Evolutionary conservation across 2,329 filamentous ascomycete genomes (phyloP).

Genomic region (Fusarium denticulatum): DNA sequence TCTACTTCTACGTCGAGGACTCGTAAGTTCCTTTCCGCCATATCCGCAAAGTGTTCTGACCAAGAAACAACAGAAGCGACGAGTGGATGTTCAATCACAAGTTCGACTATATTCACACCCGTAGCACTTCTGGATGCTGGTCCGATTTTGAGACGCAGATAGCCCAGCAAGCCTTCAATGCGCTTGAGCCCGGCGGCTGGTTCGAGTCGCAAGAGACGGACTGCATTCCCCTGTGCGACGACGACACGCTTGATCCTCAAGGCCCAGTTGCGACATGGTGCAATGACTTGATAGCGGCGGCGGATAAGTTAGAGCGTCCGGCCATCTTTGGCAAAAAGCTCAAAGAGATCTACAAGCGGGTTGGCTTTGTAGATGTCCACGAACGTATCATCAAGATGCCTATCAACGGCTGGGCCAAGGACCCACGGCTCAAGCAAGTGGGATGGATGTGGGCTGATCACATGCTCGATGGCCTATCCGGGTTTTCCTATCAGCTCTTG

Average conservation of each 20-base stretch:
- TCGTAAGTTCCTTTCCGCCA: conserved; percentile 42
- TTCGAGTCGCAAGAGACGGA: conserved; percentile 62
- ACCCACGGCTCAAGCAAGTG: conserved; percentile 51
- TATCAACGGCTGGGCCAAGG: conserved; percentile 61
- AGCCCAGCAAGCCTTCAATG: conserved; percentile 59
- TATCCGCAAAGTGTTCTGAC: not conserved
- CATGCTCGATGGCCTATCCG: conserved; percentile 47
- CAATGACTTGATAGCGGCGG: conserved; percentile 51
- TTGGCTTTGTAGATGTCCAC: conserved; percentile 64
- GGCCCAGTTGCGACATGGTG: conserved; percentile 52
- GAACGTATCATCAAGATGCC: conserved; percentile 62
- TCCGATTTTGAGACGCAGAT: conserved; percentile 56
- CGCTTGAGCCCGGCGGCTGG: conserved; percentile 62
- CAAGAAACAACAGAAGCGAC: conserved; percentile 49
- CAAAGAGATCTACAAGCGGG: conserved; percentile 53
- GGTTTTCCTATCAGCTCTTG: conserved; percentile 52
- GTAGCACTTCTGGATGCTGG: conserved; percentile 60
- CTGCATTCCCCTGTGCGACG: conserved; percentile 52
- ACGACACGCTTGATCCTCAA: conserved; percentile 52
- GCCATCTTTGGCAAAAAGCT: conserved; percentile 47
- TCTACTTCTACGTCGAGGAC: conserved; percentile 78
- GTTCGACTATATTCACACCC: conserved; percentile 64
- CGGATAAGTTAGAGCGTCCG: conserved; percentile 50
- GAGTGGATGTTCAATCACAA: conserved; percentile 60
- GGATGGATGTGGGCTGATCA: conserved; percentile 56